Evolutionary conservation across 75 land plant species (phyloP).

Genomic region (Adiantum capillusveneris): DNA sequence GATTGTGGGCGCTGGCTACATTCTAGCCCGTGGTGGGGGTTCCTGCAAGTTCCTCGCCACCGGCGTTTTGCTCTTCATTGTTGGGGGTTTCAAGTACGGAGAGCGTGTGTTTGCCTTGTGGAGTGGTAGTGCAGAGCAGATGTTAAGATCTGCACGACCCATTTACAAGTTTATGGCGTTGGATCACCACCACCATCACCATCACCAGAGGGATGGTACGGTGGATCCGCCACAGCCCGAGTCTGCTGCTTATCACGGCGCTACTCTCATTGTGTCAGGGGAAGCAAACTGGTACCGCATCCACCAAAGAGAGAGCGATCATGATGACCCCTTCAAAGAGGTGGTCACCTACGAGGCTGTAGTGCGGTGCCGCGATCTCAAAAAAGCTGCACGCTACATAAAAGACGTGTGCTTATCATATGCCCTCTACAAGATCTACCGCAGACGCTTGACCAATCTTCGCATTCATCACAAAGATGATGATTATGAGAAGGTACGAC

Average conservation of each 20-base stretch:
- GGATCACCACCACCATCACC: background rate
- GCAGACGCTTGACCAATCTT: slow-evolving; percentile 3
- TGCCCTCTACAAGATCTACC: slow-evolving; percentile 6
- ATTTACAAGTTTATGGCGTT: slow-evolving; percentile 2
- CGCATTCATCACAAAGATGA: slow-evolving; percentile 1
- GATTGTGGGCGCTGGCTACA: background rate
- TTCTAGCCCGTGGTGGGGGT: background rate
- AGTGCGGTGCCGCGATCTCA: background rate
- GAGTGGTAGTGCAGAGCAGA: background rate
- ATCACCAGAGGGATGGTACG: background rate
- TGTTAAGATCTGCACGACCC: background rate
- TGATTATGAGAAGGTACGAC: background rate
- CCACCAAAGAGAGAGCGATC: background rate
- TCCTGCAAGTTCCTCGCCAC: background rate
- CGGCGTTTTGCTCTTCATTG: background rate
- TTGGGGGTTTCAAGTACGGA: slow-evolving; percentile 1
- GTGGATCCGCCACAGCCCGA: background rate
- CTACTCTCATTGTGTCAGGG: slow-evolving; percentile 1
- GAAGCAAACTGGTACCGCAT: background rate
- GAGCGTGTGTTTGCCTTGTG: slow-evolving; percentile 1
- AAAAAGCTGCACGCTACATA: background rate
- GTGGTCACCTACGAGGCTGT: slow-evolving; percentile 2
- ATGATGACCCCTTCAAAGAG: background rate
- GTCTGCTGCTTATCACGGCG: background rate
- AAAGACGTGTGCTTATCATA: background rate